These are phyloP conservation scores for Pseudogymnoascus sp. DNA, from an alignment of 2,329 filamentous ascomycete species.

Conservation along the genomic window DNA sequence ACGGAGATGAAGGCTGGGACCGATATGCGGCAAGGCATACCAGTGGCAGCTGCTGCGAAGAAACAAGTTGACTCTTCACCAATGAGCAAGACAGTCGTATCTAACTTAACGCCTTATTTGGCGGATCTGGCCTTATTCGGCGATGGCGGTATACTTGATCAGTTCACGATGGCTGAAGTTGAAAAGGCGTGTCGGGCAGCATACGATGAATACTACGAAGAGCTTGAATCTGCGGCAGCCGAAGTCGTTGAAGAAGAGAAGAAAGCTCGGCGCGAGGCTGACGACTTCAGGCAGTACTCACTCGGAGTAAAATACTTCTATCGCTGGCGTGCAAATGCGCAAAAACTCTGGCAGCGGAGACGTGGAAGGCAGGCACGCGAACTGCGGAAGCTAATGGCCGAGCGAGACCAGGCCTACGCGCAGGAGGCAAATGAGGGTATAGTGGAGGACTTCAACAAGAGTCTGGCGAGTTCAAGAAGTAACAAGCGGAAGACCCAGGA, in stretches of 20 bases:
- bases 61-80: background rate
- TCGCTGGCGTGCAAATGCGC: slow-evolving; percentile 22
- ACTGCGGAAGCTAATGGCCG: slow-evolving; percentile 22
- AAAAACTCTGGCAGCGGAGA: slow-evolving; percentile 19
- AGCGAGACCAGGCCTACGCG: slow-evolving; percentile 15
- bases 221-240: slow-evolving; percentile 17
- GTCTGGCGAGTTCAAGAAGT: background rate
- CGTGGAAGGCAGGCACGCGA: slow-evolving; percentile 24
- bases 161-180: slow-evolving; percentile 23
- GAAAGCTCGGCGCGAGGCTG: slow-evolving; percentile 16
- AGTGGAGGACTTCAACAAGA: slow-evolving; percentile 24
- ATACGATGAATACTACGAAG: slow-evolving; percentile 13
- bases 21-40: background rate
- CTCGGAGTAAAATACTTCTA: slow-evolving; percentile 25
- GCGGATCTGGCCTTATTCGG: slow-evolving; percentile 14
- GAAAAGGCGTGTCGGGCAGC: slow-evolving; percentile 10
- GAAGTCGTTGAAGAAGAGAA: slow-evolving; percentile 13
- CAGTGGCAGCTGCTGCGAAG: background rate
- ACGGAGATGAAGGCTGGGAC: background rate
- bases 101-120: background rate
- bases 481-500: slow-evolving; percentile 18
- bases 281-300: slow-evolving; percentile 19
- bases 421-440: slow-evolving; percentile 14
- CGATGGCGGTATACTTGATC: slow-evolving; percentile 25
- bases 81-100: background rate